phyloP scores from a whole-genome alignment of 257 asterid species.

The Cynanchum wilfordii region DNA sequence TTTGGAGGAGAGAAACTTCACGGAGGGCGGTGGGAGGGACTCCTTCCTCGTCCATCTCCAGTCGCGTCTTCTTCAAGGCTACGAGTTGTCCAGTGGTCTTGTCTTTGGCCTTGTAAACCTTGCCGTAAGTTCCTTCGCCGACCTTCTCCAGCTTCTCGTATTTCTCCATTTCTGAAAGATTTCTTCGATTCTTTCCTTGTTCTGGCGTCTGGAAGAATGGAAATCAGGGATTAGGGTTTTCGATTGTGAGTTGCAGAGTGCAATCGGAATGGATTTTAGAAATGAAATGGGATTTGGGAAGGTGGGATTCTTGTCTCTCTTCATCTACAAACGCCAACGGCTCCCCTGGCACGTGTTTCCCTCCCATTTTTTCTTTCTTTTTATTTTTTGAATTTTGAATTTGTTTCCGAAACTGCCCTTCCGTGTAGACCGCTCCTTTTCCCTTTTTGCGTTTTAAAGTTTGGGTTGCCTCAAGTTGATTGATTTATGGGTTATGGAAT shows the following conservation, averaged over 20 bases:
- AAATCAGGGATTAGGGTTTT: background rate
- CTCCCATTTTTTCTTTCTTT: conserved; percentile 4
- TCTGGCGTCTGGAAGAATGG: background rate
- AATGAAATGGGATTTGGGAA: too few relatives aligned
- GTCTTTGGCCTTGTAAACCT: conserved; percentile 96
- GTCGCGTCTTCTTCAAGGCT: conserved; percentile 92
- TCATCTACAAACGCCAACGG: background rate
- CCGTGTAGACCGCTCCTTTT: background rate
- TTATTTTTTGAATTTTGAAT: conserved; percentile 21
- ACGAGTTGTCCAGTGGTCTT: conserved; percentile 80
- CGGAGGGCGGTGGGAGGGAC: conserved; percentile 92
- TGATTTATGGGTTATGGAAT: too few relatives aligned
- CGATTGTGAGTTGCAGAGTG: background rate
- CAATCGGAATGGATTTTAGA: background rate
- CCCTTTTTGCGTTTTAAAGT: background rate
- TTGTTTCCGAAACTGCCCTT: background rate
- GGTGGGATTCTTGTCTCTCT: background rate
- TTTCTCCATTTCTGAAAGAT: conserved; percentile 37
- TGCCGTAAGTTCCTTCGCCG: conserved; percentile 96
- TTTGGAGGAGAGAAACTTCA: conserved; percentile 89
- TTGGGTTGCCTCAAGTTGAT: too few relatives aligned
- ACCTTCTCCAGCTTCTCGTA: conserved; percentile 95
- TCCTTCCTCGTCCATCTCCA: conserved; percentile 97
- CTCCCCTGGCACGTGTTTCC: conserved; percentile 15
- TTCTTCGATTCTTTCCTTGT: too few relatives aligned